Base-by-base conservation (phyloP, 2,329 filamentous ascomycete species). In the Sporothrix curviconia region DNA sequence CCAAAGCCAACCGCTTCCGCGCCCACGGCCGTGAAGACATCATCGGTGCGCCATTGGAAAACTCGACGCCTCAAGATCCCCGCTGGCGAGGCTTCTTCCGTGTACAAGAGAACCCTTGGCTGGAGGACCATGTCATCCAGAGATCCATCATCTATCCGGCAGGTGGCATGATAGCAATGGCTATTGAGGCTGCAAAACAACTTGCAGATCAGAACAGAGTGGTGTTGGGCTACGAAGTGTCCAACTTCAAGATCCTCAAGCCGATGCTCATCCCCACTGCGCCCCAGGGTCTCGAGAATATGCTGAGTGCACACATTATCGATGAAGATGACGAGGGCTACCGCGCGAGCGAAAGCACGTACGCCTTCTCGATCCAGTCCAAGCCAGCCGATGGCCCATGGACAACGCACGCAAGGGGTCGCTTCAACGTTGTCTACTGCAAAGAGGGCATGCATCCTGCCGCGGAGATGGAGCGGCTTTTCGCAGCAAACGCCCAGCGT, bases 81-180 rank as follows among this genome's bases (percentile, higher is more conserved):
- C 58, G 63, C 8, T 81, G 78, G 78, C 69, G 77, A 15, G 76
- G 76, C 49, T 66, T 76, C 17, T 66, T 78, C 9, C 68, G 70
- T 0, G 55, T 74, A 0, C 66, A 72, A 9, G 70, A 74, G 4
- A 66, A 68, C 1, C 73, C 74, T 0, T 81, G 78, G 78, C 61
- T 79, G 5, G 64, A 66, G 0, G 74, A 80, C 56, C 77, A 80
- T 54, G 65, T 72, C 52, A 69, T 78, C 28, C 66, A 70, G 28
- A 67, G 64, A 55, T 69, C 40, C 61, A 62, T 69, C 7, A 56
- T 74, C 7, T 72, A 67, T n/a, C 72, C 72, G 2, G 71, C 66
- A 0, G 67, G 71, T 0, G 73, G 69, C 2, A 70, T 70, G 64
- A 43, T 74, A 2, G 60, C 68, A 19, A 73, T 74, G 71, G 71